A percentile compares a stretch with the other conserved stretches of the same genome.
These are phyloP conservation scores for Carex scoparia DNA, from an alignment of 176 grass and related monocot species.

Conservation along the genomic window DNA sequence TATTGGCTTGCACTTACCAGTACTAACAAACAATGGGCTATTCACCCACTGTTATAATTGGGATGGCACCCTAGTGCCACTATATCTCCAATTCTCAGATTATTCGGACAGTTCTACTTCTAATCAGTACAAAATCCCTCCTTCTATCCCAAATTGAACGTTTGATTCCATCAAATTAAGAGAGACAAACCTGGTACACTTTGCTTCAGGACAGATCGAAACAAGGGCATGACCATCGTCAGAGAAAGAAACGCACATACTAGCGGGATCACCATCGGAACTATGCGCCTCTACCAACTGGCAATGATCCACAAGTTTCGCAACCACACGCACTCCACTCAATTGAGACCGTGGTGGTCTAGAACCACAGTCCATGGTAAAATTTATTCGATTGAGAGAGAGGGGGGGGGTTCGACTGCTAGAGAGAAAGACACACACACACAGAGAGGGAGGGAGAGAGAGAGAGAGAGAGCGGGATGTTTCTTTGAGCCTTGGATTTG, in stretches of 20 bases:
- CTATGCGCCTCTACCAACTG: not conserved
- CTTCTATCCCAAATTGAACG: not conserved
- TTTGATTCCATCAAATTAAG: not conserved
- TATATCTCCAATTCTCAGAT: not conserved
- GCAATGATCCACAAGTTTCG: not conserved
- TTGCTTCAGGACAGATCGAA: not conserved
- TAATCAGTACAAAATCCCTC: not conserved
- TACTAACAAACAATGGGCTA: not conserved
- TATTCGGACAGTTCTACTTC: not conserved
- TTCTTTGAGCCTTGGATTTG: conserved; percentile 2
- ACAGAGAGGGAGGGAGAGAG: not conserved
- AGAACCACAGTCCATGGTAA: not conserved
- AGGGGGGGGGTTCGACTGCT: not conserved
- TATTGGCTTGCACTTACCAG: not conserved
- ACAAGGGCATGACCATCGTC: conserved; percentile 8
- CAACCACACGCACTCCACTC: conserved; percentile 9
- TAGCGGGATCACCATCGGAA: not conserved
- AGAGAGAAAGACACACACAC: not conserved
- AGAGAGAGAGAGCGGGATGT: not conserved
- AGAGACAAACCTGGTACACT: not conserved
- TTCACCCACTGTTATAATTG: not conserved
- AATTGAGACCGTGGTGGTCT: not conserved
- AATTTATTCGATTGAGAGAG: not conserved
- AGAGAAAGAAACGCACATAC: not conserved
- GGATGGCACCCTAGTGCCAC: not conserved